phyloP scores from a whole-genome alignment of 2,329 filamentous ascomycete species.

The Alternaria panax region DNA sequence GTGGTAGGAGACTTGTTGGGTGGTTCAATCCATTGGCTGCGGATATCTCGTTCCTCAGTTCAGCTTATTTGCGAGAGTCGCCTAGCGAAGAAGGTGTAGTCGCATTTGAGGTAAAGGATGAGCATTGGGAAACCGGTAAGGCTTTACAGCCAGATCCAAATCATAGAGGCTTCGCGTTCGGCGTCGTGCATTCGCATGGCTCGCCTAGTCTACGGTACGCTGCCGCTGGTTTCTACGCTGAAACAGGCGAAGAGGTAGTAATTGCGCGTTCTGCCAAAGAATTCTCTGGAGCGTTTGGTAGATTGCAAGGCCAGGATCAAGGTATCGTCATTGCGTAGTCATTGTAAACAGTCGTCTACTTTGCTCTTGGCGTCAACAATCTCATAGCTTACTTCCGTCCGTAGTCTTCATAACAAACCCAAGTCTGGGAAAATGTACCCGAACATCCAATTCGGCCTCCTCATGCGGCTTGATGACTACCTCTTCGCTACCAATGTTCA shows the following conservation, averaged over 20 bases:
- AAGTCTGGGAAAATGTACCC: slow-evolving; percentile 52
- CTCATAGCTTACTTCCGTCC: slow-evolving; percentile 19
- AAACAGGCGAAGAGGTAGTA: not conserved
- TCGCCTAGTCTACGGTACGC: not conserved
- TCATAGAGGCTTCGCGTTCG: not conserved
- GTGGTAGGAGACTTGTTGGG: not conserved
- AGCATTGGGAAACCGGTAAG: not conserved
- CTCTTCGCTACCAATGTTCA: slow-evolving; percentile 52
- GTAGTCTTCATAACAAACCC: slow-evolving; percentile 47
- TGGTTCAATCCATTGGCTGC: slow-evolving; percentile 2
- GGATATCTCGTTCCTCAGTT: not conserved
- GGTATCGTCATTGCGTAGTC: not conserved
- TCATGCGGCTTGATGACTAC: slow-evolving; percentile 47
- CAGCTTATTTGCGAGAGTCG: not conserved
- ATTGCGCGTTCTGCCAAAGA: not conserved
- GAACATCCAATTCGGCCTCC: slow-evolving; percentile 42
- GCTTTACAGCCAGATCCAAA: not conserved
- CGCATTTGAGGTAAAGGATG: not conserved
- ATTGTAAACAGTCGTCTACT: too few species aligned
- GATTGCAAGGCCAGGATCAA: not conserved
- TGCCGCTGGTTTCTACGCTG: not conserved
- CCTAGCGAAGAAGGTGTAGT: not conserved
- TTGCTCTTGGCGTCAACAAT: not conserved
- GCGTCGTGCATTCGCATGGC: not conserved
- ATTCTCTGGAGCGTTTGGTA: not conserved